Evolutionary conservation across 2,329 filamentous ascomycete species (phyloP).

Genomic region (Ophiosphaerella herpotricha): DNA sequence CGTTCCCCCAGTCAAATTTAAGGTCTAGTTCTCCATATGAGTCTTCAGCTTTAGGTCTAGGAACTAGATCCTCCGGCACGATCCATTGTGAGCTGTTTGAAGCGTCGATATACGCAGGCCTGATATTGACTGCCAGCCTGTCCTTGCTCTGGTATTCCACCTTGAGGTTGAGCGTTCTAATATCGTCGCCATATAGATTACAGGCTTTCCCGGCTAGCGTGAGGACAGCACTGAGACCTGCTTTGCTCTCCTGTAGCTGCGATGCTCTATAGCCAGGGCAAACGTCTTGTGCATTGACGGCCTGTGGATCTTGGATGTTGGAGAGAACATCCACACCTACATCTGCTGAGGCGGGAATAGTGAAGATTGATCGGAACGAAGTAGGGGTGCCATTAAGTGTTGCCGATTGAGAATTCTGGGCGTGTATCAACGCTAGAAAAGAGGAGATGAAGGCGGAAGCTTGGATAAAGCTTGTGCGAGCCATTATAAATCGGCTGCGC

Average conservation of each 20-base stretch:
- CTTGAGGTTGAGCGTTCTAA: conserved; percentile 67
- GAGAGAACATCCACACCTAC: conserved; percentile 52
- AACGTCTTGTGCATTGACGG: conserved; percentile 64
- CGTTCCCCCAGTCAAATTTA: conserved; percentile 58
- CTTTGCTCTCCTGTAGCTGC: conserved; percentile 51
- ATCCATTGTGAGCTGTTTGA: conserved; percentile 70
- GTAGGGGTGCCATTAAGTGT: conserved; percentile 35
- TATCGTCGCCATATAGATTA: conserved; percentile 78
- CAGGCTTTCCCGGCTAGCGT: conserved; percentile 61
- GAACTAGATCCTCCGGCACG: conserved; percentile 66
- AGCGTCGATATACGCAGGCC: conserved; percentile 64
- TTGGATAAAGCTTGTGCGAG: conserved; percentile 28
- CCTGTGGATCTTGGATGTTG: conserved; percentile 67
- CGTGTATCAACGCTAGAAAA: conserved; percentile 29
- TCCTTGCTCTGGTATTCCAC: conserved; percentile 70
- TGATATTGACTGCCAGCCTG: conserved; percentile 72
- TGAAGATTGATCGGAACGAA: conserved; percentile 39
- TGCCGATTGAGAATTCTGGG: conserved; percentile 9
- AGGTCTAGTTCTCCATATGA: conserved; percentile 51
- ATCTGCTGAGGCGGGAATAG: conserved; percentile 44
- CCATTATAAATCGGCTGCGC: conserved; percentile 26
- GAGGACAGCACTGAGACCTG: conserved; percentile 59
- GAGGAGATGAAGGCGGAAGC: conserved; percentile 28
- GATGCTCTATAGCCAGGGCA: conserved; percentile 66
- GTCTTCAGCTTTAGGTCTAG: conserved; percentile 56